Evolutionary conservation across 441 rosid genomes (phyloP).

Genomic region (Euphorbia schlechtendalii): DNA sequence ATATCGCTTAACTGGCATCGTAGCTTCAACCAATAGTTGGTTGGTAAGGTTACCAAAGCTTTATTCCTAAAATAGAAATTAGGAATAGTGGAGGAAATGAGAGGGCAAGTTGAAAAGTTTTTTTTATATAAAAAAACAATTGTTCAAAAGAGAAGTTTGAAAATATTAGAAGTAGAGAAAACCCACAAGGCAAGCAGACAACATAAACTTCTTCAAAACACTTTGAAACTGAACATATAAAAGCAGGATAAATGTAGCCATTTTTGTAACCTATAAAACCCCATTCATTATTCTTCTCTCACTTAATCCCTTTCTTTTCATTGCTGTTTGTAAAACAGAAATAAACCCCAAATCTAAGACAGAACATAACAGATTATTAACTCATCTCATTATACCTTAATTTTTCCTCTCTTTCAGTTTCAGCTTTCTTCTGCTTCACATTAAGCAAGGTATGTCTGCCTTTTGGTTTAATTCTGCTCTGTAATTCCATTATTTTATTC

Average conservation of each 20-base stretch:
- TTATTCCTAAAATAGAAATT: no score
- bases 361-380: no score
- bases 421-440: slow-evolving; percentile 4
- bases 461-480: not conserved
- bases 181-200: slow-evolving; percentile 6
- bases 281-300: no score
- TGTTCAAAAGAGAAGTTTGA: not conserved
- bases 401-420: slow-evolving; percentile 3
- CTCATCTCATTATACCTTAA: no score
- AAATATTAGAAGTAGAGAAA: not conserved
- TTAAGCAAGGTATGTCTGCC: slow-evolving; percentile 19
- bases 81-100: not conserved
- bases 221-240: not conserved
- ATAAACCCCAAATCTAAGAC: not conserved
- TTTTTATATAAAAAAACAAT: no score
- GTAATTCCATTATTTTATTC: not conserved
- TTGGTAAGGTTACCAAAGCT: no score
- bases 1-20: no score
- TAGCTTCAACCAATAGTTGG: no score
- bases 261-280: no score
- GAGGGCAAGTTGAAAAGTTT: not conserved
- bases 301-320: no score
- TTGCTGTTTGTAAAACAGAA: no score
- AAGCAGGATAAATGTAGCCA: not conserved
- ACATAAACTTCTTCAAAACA: not conserved